Base-by-base conservation (phyloP, 306 rosid species). In the Elaeagnus macrophylla region DNA sequence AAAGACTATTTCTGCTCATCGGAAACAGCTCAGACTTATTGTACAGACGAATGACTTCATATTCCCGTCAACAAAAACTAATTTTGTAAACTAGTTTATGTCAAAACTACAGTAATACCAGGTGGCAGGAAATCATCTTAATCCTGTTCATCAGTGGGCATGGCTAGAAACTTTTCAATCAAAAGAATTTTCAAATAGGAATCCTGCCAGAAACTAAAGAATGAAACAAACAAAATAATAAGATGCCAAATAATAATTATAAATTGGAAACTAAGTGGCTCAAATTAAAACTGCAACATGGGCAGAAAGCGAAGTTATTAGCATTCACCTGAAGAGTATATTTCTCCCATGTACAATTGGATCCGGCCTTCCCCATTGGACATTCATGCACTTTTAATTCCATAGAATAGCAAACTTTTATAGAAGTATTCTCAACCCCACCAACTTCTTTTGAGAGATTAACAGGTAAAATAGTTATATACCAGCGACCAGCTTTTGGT, bases 401-500 rank as follows among this genome's bases (percentile, higher is more conserved):
- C 74, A 87, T 46, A 12, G 88, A 71, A 67, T 80, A 87, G 77
- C 99, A 93, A 73, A 77, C 78, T 62, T 60, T 74, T 20, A 20
- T 52, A 61, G 66, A 57, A 55, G 65, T 56, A 52, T 65, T 73
- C 49, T 7, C 55, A 69, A 68, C 40, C 37, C 65, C 84, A 67
- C 79, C 89, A 57, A 39, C 48, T 56, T 45, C 78, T 65, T 72
- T 80, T 1, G 81, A 68, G 51, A 75, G 64, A 75, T 77, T 77
- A 53, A 62, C 44, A 11, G 94, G 79, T 46, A 75, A 19, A 66
- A 93, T 41, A 37, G 75, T 62, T 67, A 93, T 69, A 67, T 82
- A 84, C 82, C 86, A 82, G 59, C 79, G 93, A 48, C 99, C 96
- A 42, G 79, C 57, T 72, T 63, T 68, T 45, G 99, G 96, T 37